These are phyloP conservation scores for Chionographis japonica DNA, from an alignment of 106 monocot species.

Conservation along the genomic window DNA sequence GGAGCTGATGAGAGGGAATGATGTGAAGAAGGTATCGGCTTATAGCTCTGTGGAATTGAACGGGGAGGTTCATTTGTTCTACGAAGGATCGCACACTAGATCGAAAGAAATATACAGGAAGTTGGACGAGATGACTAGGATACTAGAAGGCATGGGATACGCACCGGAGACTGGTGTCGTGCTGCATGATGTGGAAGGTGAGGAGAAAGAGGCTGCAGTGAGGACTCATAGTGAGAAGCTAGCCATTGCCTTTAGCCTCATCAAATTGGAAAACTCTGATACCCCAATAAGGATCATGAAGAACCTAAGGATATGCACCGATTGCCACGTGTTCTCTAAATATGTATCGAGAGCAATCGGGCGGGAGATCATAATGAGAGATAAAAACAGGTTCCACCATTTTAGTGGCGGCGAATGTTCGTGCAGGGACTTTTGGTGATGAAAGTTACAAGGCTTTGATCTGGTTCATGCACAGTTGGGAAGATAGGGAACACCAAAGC, in stretches of 20 bases:
- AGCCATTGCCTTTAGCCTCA: constrained; percentile 17
- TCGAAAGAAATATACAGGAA: constrained; percentile 10
- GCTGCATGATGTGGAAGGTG: constrained; percentile 30
- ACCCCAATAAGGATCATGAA: constrained; percentile 26
- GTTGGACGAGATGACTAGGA: constrained; percentile 9
- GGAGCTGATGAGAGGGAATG: constrained; percentile 12
- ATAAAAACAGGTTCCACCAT: constrained; percentile 41
- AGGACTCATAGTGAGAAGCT: constrained; percentile 29
- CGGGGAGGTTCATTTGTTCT: constrained; percentile 23
- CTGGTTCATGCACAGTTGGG: too few relatives aligned
- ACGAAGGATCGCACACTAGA: constrained; percentile 18
- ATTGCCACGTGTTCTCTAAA: constrained; percentile 27
- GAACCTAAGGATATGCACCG: constrained; percentile 28
- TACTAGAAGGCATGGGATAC: constrained; percentile 13
- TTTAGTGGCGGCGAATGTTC: constrained; percentile 25
- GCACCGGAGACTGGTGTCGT: constrained; percentile 8
- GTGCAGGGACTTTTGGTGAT: constrained; percentile 32
- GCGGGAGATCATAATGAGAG: constrained; percentile 33
- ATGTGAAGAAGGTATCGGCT: constrained; percentile 13
- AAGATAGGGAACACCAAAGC: too few relatives aligned
- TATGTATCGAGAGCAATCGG: constrained; percentile 9
- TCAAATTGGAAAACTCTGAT: not conserved
- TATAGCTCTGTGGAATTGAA: constrained; percentile 28
- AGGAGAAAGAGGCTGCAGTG: constrained; percentile 31
- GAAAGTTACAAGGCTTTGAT: too few relatives aligned